Base-by-base conservation (phyloP, 164 flowering plant species). In the Stephania japonica region DNA sequence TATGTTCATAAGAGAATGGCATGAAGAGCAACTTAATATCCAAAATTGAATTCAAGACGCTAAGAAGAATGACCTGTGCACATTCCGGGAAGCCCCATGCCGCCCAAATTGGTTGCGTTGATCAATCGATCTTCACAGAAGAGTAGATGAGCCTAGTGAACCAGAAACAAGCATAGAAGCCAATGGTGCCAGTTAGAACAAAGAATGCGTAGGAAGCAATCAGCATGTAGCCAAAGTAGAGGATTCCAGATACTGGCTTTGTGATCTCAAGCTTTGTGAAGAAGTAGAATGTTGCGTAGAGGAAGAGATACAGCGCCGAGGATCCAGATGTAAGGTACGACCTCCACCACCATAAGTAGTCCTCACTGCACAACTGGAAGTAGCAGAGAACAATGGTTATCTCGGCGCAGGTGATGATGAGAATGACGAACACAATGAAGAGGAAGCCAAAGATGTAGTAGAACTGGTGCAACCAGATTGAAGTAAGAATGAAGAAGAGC, bases 371-470 rank as follows among this genome's bases (percentile, higher is more conserved):
- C 41, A 86, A 64, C 76, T 86, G 87, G 85, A 86, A 85, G 85
- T 87, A 86, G 84, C 88, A 84, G 19, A 87, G 88, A 50, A 87
- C 90, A 6, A 86, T 72, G 32, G 87, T 81, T 11, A 87, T 86
- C 71, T 87, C 90, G 0, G 88, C 88, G 56, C 90, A 87, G 2
- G 88, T 86, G 75, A 87, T 66, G 3, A 87, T 70, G 73, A 87
- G 90, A 81, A 87, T 85, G 47, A 81, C 9, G 72, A 87, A 83
- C 21, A 87, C 90, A 12, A 87, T 68, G 78, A 87, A 86, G 43
- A 87, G 87, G 80, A 87, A 87, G 8, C 90, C 90, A 43, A 87
- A 87, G 69, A 87, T 86, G 81, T 87, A 87, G 80, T 86, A 87
- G 76, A 86, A 87, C 77, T 86, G 88, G 69, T 86, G 81, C 72